Evolutionary conservation across 805 yeast genomes (phyloP), one percentile per base, ranked within the genome.

Genomic region (Torulaspora quercuum): DNA sequence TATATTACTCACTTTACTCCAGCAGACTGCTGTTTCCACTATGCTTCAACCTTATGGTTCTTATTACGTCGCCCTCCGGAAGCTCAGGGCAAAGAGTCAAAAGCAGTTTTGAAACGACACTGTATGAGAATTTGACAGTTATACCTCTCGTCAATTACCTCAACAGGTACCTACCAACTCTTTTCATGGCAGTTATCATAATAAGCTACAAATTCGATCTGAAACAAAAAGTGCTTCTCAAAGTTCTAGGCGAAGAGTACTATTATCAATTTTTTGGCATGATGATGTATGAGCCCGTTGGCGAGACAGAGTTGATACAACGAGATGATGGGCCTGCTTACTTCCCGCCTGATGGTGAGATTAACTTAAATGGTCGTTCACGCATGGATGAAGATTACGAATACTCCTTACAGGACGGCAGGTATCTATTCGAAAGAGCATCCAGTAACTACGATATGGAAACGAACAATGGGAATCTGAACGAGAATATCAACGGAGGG

Each of bases 331-430:
- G 29, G 8, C 13, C 40, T 5, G 29, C 19, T n/a, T 22, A 32
- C 7, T 33, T 42, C 8, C 26, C 30, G 15, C 25, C 29, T 9
- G 44, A 35, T 8, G 33, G 21, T 11, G 37, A 23, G 3, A 21
- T 21, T 23, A 29, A 27, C 4, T 24, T 35, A 14, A 24, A 24
- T 19, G 41, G 38, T 15, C 44, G 55, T 7, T 45, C 51, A n/a
- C 43, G 53, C 10, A 59, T 67, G 22, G 82, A 76, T 46, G 72
- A 72, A 41, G 63, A 58, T 37, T 57, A 57, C 24, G 56, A 57
- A 26, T 59, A 54, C 39, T 58, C 61, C 9, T 34, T 59, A 36
- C 60, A 57, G 42, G 64, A 59, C 42, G 64, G 64, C 16, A 48
- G 56, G 35, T 52, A 52, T 32, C 26, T 59, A 10, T 59, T 50